Conservation (phyloP, 164 flowering plant species). For the Vitis amurensis region DNA sequence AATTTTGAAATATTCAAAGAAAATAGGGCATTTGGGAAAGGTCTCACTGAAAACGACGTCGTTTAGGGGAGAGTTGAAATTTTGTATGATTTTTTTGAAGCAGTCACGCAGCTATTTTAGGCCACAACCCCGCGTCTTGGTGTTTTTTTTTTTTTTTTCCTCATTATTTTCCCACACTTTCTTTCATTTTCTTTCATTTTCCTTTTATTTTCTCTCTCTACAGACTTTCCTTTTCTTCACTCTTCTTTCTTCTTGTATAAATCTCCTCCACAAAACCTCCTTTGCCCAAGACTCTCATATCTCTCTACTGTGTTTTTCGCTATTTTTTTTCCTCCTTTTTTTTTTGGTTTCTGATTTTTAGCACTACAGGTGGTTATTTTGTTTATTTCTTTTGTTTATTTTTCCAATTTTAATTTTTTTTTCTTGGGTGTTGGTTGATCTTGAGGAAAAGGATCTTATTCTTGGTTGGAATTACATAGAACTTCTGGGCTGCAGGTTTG, state of each 20-base stretch:
- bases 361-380: not conserved
- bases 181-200: not conserved
- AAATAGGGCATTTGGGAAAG: not conserved
- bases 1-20: no score
- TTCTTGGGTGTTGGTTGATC: not conserved
- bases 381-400: constrained; percentile 7
- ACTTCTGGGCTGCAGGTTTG: not conserved
- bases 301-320: not conserved
- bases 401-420: not conserved
- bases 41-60: not conserved
- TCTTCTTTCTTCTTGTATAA: not conserved
- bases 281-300: constrained; percentile 3
- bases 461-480: not conserved
- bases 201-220: not conserved
- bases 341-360: not conserved
- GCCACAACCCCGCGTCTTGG: not conserved
- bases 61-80: not conserved
- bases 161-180: not conserved
- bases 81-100: constrained; percentile 5
- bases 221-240: not conserved
- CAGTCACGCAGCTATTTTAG: constrained; percentile 8
- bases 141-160: not conserved
- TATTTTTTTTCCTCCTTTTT: not conserved
- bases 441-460: constrained; percentile 12
- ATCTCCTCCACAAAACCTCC: constrained; percentile 14